Evolutionary conservation across 2,329 filamentous ascomycete genomes (phyloP).

Genomic region (Dothistroma pini): DNA sequence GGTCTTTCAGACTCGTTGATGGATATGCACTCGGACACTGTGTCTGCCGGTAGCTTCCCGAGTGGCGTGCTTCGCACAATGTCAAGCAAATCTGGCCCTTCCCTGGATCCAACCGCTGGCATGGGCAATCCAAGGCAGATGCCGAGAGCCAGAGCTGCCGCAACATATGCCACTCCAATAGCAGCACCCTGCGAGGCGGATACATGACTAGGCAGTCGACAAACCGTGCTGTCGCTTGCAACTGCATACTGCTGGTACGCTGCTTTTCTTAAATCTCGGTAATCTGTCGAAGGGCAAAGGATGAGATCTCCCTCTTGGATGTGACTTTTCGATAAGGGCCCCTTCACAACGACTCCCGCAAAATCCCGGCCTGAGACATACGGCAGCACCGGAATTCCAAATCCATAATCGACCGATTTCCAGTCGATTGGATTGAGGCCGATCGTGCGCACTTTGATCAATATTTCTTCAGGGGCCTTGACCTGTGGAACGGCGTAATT

Average conservation of each 20-base stretch:
- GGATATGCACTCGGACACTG: constrained; percentile 32
- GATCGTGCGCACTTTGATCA: constrained; percentile 37
- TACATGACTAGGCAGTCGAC: constrained; percentile 37
- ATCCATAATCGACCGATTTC: constrained; percentile 44
- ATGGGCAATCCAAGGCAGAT: constrained; percentile 40
- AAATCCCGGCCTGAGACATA: constrained; percentile 29
- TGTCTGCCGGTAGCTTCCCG: constrained; percentile 17
- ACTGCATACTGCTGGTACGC: constrained; percentile 44
- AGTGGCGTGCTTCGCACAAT: constrained; percentile 40
- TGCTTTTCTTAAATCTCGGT: constrained; percentile 41
- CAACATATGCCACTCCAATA: constrained; percentile 42
- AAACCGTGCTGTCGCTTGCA: constrained; percentile 43
- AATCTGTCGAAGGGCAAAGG: constrained; percentile 41
- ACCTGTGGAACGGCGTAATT: constrained; percentile 12
- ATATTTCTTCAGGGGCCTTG: constrained; percentile 33
- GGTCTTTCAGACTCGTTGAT: constrained; percentile 17
- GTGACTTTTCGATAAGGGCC: constrained; percentile 42
- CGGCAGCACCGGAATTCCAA: constrained; percentile 41
- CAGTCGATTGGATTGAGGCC: constrained; percentile 43
- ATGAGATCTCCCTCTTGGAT: constrained; percentile 15
- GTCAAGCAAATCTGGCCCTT: constrained; percentile 18
- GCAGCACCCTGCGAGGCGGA: constrained; percentile 37
- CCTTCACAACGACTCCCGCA: constrained; percentile 30
- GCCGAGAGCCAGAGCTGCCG: constrained; percentile 44
- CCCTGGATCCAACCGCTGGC: constrained; percentile 8